Base-by-base conservation (phyloP, 768 basidiomycete genomes). In the Suillus variegatus region DNA sequence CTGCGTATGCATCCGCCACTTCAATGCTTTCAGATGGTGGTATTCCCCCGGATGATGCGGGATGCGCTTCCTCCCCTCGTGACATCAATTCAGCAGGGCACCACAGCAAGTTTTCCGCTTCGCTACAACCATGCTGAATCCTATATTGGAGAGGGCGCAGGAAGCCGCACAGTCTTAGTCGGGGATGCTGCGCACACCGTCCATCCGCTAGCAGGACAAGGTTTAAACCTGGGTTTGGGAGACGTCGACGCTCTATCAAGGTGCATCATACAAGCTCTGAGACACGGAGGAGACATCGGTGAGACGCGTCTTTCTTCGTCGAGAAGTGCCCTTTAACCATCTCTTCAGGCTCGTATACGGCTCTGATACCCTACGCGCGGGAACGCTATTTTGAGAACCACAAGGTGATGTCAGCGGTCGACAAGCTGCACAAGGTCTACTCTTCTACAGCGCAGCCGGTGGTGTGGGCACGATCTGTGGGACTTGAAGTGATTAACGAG, bases 141-240 rank as follows among this genome's bases (percentile, higher is more conserved):
- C 0, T 99, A 99, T 76, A 80, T 96, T 52, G 94, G 95, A 18
- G 89, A 89, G 72, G 88, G 86, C 0, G 64, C 68, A 40, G 84
- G 87, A 6, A 75, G 80, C 3, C 85, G 97, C 5, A 96, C 93
- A 1, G 95, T 90, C 2, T 87, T 99, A 9, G 86, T 99, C 1
- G 97, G 97, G 2, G 97, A 99, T 77, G 96, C 97, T 1, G 97
- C 96, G 20, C 97, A 99, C 73, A 94, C 93, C 0, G 82, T 95
- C 2, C 97, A 99, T 73, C 97, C 97, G 1, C 86, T 99, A 35
- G 97, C 96, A 0, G 97, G 97, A 2, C 97, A 99, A 75, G 97
- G 97, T 0, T 82, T 99, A 49, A 99, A 99, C 75, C 80, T 97
- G 73, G 97, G 97, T n/a, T 80, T 99, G 36, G 90, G 82, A 1